Evolutionary conservation across 2,329 filamentous ascomycete genomes (phyloP), one percentile per base, ranked within the genome.

Genomic region (Pseudogymnoascus sp.): DNA sequence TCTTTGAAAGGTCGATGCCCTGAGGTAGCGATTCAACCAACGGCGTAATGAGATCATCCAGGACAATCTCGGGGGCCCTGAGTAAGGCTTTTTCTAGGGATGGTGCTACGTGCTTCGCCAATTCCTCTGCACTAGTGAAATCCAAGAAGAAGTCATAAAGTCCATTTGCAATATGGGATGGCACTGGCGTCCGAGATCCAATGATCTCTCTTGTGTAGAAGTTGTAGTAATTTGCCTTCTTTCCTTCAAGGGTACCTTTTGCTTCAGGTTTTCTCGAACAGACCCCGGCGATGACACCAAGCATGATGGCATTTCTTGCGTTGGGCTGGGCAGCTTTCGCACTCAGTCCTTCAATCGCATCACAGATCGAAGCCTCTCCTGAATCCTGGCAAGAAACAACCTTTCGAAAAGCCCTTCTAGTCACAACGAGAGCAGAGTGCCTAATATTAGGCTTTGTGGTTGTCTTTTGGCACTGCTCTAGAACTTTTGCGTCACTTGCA

Each of bases 151-250:
- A 97, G 73, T 97, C 92, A 60, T 80, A 77, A 56, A 98, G 78
- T 5, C 89, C 89, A 68, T 81, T 81, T 2, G 89, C 85, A 63
- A 96, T 79, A 72, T 96, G 89, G 31, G 77, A 73, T 2, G 91
- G 86, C 33, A 98, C 78, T 6, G 83, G 78, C 8, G 82, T 85
- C 68, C 89, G 87, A 11, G 93, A 96, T 28, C 89, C 89, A 65
- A 97, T 78, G 56, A 98, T 83, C 71, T 97, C 93, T 68, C 95
- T 87, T 12, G 84, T 82, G 73, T 96, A 98, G 74, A 93, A 99
- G 6, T 86, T 79, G 74, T 91, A 88, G 73, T 93, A 90, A 60
- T 88, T 82, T 46, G 84, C 78, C 77, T 93, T 96, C 64, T 84
- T 80, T 50, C 78, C 76, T 63, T 86, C 82, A 59, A 98, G 73